Percentiles rank a stretch among this genome's conserved stretches.
phyloP scores from a whole-genome alignment of 2,329 filamentous ascomycete species.

The Calonectria pseudoreteaudii region DNA sequence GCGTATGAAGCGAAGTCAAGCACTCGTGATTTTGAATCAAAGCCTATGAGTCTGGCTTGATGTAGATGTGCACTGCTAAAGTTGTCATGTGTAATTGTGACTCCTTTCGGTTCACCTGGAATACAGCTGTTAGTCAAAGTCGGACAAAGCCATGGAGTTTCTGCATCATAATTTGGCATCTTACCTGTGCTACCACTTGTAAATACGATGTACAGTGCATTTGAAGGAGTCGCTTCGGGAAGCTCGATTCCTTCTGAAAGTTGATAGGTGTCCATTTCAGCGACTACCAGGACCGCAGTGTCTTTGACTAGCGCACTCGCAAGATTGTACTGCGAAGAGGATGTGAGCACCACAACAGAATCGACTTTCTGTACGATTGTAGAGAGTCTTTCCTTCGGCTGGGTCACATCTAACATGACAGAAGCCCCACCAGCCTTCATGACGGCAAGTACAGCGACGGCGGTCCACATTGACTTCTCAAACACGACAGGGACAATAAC shows the following conservation, averaged over 20 bases:
- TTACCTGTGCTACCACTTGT: slow-evolving; percentile 3
- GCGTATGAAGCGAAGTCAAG: slow-evolving; percentile 9
- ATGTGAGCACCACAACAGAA: neutral
- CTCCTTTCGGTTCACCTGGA: slow-evolving; percentile 2
- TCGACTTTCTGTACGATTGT: neutral
- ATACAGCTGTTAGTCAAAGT: slow-evolving; percentile 1
- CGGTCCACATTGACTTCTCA: slow-evolving; percentile 6
- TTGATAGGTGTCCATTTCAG: neutral
- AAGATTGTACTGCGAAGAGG: neutral
- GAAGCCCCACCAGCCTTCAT: slow-evolving; percentile 1
- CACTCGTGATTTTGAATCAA: slow-evolving; percentile 5
- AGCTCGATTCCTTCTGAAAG: slow-evolving; percentile 2
- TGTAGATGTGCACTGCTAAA: neutral
- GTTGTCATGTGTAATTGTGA: neutral
- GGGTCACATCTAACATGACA: neutral
- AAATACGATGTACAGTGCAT: slow-evolving; percentile 4
- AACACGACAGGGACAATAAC: slow-evolving; percentile 2
- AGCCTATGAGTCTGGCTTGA: neutral
- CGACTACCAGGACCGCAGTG: neutral
- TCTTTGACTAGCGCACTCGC: neutral
- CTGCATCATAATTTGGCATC: neutral
- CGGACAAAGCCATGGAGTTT: neutral
- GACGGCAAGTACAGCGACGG: neutral
- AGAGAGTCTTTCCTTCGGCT: neutral
- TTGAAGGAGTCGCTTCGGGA: neutral